A percentile compares a stretch with the other conserved stretches of the same genome.
Conservation (phyloP, 2,329 filamentous ascomycete species). For the Penicillium sp. region DNA sequence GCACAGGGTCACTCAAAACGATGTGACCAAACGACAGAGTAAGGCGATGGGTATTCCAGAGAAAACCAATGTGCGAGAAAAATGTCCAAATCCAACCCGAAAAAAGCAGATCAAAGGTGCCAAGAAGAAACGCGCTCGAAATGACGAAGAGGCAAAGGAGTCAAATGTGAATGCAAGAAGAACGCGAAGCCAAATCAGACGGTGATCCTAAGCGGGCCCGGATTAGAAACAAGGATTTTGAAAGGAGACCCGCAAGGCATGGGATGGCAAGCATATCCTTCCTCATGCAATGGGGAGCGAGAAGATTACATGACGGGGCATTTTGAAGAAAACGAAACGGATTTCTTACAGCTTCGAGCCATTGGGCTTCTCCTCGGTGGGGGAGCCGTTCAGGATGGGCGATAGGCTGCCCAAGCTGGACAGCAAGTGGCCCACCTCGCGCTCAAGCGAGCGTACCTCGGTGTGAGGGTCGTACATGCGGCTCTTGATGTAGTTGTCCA, state of each 20-base stretch:
- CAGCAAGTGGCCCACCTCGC: constrained; percentile 48
- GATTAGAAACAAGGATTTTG: constrained; percentile 14
- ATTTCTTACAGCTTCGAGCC: constrained; percentile 36
- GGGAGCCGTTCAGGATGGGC: constrained; percentile 26
- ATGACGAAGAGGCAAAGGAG: constrained; percentile 4
- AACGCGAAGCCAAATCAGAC: constrained; percentile 16
- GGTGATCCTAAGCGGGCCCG: constrained; percentile 15
- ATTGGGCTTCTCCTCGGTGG: constrained; percentile 33
- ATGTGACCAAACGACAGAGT: constrained; percentile 7
- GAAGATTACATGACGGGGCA: background rate
- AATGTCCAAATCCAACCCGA: constrained; percentile 6
- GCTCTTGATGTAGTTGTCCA: constrained; percentile 51
- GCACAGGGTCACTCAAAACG: constrained; percentile 10
- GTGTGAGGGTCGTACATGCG: constrained; percentile 54
- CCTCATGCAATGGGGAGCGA: background rate
- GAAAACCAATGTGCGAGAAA: constrained; percentile 2
- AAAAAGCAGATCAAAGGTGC: constrained; percentile 3
- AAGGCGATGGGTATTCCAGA: constrained; percentile 14
- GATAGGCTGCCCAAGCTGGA: constrained; percentile 35
- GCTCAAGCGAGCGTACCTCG: constrained; percentile 50
- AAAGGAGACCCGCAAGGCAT: background rate
- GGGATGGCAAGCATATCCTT: background rate
- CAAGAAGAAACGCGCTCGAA: constrained; percentile 18
- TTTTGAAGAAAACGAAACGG: background rate
- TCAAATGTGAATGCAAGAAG: background rate